Evolutionary conservation across 1,139 yeast genomes (phyloP).

Genomic region (Nakaseomyces glabratus): DNA sequence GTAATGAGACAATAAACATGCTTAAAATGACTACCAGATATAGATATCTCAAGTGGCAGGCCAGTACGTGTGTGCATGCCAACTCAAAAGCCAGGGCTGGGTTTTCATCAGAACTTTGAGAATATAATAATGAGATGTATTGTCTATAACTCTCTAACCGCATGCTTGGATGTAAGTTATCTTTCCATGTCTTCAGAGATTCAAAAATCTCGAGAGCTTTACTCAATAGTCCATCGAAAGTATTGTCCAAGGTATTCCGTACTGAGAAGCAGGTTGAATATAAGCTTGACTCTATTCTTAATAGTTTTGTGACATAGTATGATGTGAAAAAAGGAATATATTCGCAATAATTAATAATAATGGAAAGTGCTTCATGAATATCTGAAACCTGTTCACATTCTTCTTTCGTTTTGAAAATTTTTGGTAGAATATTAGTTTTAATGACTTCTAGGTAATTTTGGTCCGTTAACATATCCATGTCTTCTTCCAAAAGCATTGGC

Average conservation of each 20-base stretch:
- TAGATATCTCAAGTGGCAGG: slow-evolving; percentile 19
- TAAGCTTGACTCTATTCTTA: slow-evolving; percentile 16
- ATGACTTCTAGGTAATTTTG: slow-evolving; percentile 17
- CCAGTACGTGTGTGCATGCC: slow-evolving; percentile 20
- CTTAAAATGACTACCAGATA: slow-evolving; percentile 16
- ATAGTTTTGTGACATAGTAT: slow-evolving; percentile 16
- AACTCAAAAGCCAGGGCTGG: slow-evolving; percentile 20
- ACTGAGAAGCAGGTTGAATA: slow-evolving; percentile 18
- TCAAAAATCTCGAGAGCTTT: slow-evolving; percentile 14
- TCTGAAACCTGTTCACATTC: slow-evolving; percentile 14
- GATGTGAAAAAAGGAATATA: slow-evolving; percentile 20
- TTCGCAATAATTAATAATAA: slow-evolving; percentile 16
- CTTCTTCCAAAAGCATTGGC: slow-evolving; percentile 18
- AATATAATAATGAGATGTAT: slow-evolving; percentile 17
- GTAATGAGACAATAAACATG: slow-evolving; percentile 16
- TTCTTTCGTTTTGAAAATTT: slow-evolving; percentile 10
- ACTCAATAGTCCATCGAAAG: slow-evolving; percentile 22
- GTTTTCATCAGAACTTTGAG: slow-evolving; percentile 15
- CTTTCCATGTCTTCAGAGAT: slow-evolving; percentile 19
- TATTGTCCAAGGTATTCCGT: slow-evolving; percentile 13
- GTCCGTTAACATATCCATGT: slow-evolving; percentile 20
- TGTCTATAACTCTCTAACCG: slow-evolving; percentile 19
- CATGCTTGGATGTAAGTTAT: slow-evolving; percentile 21
- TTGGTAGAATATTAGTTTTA: slow-evolving; percentile 11
- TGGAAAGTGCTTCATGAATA: slow-evolving; percentile 16